A percentile compares a stretch with the other conserved stretches of the same genome.
These are phyloP conservation scores for Candida maris DNA, from an alignment of 805 yeast species.

Conservation along the genomic window DNA sequence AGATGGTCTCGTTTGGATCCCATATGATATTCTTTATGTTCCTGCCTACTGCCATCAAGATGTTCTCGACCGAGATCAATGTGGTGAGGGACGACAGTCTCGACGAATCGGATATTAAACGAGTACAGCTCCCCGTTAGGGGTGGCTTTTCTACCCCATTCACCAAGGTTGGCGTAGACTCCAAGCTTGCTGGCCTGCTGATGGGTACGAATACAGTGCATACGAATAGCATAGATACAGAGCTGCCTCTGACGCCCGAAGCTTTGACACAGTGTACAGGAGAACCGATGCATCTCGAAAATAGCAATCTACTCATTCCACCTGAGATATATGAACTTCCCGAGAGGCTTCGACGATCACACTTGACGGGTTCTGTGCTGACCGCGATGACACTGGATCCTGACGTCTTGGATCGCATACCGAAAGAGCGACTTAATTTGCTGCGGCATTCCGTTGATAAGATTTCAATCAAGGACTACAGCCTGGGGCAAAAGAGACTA, in stretches of 20 bases:
- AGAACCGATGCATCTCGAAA: slow-evolving; percentile 11
- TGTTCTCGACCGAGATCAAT: slow-evolving; percentile 27
- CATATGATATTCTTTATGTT: slow-evolving; percentile 30
- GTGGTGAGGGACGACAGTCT: slow-evolving; percentile 28
- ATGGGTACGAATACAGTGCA: neutral
- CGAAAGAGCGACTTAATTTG: neutral
- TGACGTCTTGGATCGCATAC: neutral
- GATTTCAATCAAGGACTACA: neutral
- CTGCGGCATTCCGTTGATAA: neutral
- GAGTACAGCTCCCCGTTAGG: slow-evolving; percentile 1
- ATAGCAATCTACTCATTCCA: slow-evolving; percentile 9
- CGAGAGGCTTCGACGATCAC: neutral
- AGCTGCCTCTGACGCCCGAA: slow-evolving; percentile 20
- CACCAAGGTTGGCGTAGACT: neutral
- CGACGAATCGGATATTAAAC: slow-evolving; percentile 7
- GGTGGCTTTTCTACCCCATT: slow-evolving; percentile 4
- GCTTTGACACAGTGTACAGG: slow-evolving; percentile 18
- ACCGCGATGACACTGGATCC: neutral
- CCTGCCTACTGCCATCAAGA: slow-evolving; percentile 26
- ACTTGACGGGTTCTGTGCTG: neutral
- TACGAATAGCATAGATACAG: neutral
- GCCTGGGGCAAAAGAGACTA: neutral
- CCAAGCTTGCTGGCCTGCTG: neutral
- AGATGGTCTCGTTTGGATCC: slow-evolving; percentile 29
- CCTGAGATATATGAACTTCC: slow-evolving; percentile 9